A percentile compares a stretch with the other conserved stretches of the same genome.
Evolutionary conservation across 164 flowering plant species (phyloP).

Genomic region (Protea cynaroides): DNA sequence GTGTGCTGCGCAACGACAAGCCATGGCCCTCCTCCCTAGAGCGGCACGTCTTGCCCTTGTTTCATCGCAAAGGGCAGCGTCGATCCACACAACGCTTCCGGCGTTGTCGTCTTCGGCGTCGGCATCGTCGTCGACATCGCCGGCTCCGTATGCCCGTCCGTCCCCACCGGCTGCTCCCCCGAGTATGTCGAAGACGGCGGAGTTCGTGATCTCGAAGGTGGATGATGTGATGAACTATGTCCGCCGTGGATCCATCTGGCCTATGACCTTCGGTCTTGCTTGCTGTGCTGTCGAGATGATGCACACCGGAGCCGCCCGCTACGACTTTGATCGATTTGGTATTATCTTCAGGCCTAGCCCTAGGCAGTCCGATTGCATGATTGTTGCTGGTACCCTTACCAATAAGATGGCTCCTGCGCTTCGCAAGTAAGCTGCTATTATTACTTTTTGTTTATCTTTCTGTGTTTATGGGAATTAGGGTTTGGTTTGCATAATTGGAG

Average conservation of each 20-base stretch:
- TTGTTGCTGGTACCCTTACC: conserved; percentile 98
- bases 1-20: background rate
- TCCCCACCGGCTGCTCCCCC: conserved; percentile 49
- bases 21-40: conserved; percentile 43
- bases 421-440: conserved; percentile 54
- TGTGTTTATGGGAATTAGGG: no score
- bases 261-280: conserved; percentile 98
- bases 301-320: conserved; percentile 97
- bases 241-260: conserved; percentile 96
- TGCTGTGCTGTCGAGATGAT: conserved; percentile 99
- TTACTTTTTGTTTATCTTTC: background rate
- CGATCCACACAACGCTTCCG: conserved; percentile 44
- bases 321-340: conserved; percentile 94
- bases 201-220: conserved; percentile 91
- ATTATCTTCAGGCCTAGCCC: conserved; percentile 94
- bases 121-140: conserved; percentile 28
- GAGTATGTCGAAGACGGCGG: conserved; percentile 75
- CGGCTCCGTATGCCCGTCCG: conserved; percentile 39
- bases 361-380: conserved; percentile 94
- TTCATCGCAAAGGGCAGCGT: conserved; percentile 27
- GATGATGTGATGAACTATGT: conserved; percentile 96
- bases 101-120: conserved; percentile 20
- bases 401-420: conserved; percentile 99
- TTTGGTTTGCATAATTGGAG: no score
- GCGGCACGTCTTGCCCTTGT: conserved; percentile 38